Percentiles rank a stretch among this genome's conserved stretches.
Conservation (phyloP, 129 eudicot species). For the Arctium minus region DNA sequence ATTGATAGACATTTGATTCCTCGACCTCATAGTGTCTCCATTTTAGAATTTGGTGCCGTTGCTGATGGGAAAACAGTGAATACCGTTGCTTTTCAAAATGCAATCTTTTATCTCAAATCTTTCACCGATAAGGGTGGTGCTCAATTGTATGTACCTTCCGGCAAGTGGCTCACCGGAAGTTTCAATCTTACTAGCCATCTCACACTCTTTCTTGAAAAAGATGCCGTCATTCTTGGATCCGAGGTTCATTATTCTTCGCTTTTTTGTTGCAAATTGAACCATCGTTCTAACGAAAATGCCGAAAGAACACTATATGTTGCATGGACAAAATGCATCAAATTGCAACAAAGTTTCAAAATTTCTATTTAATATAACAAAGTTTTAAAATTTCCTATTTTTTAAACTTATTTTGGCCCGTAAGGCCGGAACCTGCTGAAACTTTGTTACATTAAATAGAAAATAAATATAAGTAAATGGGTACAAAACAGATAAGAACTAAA, state of each 20-base stretch:
- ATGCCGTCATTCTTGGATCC: constrained; percentile 71
- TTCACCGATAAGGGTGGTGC: constrained; percentile 90
- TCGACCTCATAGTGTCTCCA: constrained; percentile 81
- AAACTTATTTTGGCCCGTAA: neutral
- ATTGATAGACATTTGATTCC: constrained; percentile 49
- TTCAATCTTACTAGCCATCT: constrained; percentile 86
- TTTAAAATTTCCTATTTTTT: neutral
- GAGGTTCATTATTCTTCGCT: constrained; percentile 31
- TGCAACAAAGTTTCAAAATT: neutral
- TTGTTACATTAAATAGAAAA: neutral
- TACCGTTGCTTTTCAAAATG: constrained; percentile 86
- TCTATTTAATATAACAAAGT: neutral
- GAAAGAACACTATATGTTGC: neutral
- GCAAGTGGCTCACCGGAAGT: constrained; percentile 80
- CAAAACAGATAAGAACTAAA: neutral
- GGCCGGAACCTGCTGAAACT: neutral
- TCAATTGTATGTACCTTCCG: constrained; percentile 75
- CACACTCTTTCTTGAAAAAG: constrained; percentile 77
- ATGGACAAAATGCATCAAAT: neutral
- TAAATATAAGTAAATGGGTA: neutral
- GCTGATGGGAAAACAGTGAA: constrained; percentile 73
- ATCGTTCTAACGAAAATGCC: neutral
- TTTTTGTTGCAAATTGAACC: neutral
- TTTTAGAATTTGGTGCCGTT: constrained; percentile 80
- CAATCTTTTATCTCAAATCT: constrained; percentile 77